Evolutionary conservation across 2,329 filamentous ascomycete species (phyloP).

Genomic region (Claviceps fusiformis): DNA sequence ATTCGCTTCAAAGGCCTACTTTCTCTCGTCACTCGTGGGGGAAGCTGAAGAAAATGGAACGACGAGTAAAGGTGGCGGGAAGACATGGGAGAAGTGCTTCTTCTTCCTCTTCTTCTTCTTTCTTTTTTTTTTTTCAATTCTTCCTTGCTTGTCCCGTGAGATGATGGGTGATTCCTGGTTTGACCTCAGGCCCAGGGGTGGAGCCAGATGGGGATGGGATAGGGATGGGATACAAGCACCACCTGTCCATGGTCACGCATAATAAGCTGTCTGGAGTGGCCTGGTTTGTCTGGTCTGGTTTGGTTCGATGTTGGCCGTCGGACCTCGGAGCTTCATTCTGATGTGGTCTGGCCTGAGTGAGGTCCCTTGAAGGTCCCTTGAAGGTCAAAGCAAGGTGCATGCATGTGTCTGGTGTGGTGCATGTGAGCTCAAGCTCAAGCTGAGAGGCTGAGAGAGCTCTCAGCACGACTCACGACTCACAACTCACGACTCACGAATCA

Average conservation of each 20-base stretch:
- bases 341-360: background rate
- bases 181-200: slow-evolving; percentile 11
- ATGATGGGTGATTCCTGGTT: slow-evolving; percentile 7
- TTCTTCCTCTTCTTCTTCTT: slow-evolving; percentile 4
- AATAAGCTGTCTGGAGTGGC: background rate
- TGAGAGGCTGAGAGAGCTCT: too few relatives aligned
- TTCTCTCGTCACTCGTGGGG: background rate
- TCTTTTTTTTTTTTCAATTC: slow-evolving; percentile 6
- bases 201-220: slow-evolving; percentile 9
- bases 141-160: background rate
- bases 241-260: background rate
- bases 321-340: background rate
- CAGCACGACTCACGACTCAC: too few relatives aligned
- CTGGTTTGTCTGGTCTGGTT: too few relatives aligned
- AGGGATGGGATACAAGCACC: too few relatives aligned
- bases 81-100: slow-evolving; percentile 5
- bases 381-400: too few relatives aligned
- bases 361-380: too few relatives aligned
- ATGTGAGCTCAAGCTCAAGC: too few relatives aligned
- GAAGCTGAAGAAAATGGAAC: background rate
- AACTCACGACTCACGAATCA: too few relatives aligned
- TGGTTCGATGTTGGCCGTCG: background rate
- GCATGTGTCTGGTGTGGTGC: too few relatives aligned
- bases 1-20: background rate
- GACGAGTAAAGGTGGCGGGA: slow-evolving; percentile 1